Evolutionary conservation across 2,329 filamentous ascomycete genomes (phyloP).

Genomic region (Mycosphaerella sp.): DNA sequence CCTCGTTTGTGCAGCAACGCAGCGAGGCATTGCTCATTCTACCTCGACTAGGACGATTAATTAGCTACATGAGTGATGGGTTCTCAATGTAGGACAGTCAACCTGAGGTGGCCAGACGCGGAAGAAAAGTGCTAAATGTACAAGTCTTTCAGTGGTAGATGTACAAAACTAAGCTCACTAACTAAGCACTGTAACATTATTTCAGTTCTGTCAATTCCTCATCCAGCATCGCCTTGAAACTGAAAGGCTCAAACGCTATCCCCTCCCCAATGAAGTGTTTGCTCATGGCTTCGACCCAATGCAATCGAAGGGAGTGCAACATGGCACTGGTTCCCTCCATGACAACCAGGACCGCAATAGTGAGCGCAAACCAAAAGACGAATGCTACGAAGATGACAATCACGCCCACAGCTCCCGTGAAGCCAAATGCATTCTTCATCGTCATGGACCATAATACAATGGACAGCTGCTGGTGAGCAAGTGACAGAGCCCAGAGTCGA

Average conservation of each 20-base stretch:
- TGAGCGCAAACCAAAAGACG: conserved; percentile 83
- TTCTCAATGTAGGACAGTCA: no score
- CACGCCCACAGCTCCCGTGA: conserved; percentile 56
- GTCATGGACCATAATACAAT: conserved; percentile 98
- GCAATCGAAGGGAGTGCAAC: conserved; percentile 83
- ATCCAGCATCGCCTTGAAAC: conserved; percentile 75
- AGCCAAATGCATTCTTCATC: conserved; percentile 65
- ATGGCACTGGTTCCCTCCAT: conserved; percentile 97
- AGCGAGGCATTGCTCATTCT: no score
- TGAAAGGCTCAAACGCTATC: conserved; percentile 75
- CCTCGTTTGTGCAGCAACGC: no score
- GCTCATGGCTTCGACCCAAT: conserved; percentile 97
- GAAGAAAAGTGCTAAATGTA: not conserved
- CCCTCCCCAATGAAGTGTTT: conserved; percentile 94
- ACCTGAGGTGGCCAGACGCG: not conserved
- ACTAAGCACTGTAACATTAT: conserved; percentile 13
- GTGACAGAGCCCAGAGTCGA: conserved; percentile 93
- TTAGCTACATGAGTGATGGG: no score
- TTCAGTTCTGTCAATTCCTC: conserved; percentile 54
- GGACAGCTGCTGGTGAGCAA: conserved; percentile 95
- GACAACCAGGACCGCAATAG: conserved; percentile 71
- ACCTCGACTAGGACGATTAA: no score
- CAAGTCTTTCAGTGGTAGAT: conserved; percentile 1
- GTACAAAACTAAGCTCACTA: not conserved
- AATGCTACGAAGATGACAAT: conserved; percentile 78